Conservation (phyloP, 1,284 basidiomycete species). For the Pseudozyma tsukubaensis region DNA sequence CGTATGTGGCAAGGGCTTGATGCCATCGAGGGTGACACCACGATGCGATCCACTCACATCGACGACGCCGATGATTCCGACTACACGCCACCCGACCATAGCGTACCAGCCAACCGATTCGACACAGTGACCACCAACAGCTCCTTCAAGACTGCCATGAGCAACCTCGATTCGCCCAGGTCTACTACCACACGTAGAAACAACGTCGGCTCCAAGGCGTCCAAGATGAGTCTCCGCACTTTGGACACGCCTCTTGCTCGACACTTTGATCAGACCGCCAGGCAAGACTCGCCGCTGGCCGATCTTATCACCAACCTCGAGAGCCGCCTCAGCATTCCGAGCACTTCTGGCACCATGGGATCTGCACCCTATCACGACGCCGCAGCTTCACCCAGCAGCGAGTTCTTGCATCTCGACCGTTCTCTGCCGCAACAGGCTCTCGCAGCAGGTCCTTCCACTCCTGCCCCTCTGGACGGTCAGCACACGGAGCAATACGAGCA, state of each 20-base stretch:
- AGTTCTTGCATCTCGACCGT: conserved; percentile 16
- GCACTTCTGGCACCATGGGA: conserved; percentile 23
- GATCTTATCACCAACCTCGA: conserved; percentile 50
- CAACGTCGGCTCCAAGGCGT: conserved; percentile 22
- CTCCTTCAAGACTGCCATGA: conserved; percentile 43
- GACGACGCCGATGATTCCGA: conserved; percentile 39
- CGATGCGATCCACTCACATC: conserved; percentile 28
- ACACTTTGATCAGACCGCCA: conserved; percentile 35
- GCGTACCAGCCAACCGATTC: conserved; percentile 31
- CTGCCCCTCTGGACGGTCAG: conserved; percentile 14
- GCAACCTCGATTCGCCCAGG: conserved; percentile 33
- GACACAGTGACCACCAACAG: conserved; percentile 41
- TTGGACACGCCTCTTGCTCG: conserved; percentile 40
- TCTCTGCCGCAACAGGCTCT: conserved; percentile 8
- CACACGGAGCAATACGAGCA: conserved; percentile 4
- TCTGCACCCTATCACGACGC: conserved; percentile 35
- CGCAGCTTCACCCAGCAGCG: conserved; percentile 38
- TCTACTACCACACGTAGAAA: conserved; percentile 19
- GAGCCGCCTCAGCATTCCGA: conserved; percentile 30
- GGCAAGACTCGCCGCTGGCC: conserved; percentile 42
- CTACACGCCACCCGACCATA: conserved; percentile 27
- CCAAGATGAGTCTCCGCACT: conserved; percentile 34
- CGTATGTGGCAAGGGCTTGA: conserved; percentile 53
- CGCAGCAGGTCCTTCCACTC: conserved; percentile 24
- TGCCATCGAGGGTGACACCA: conserved; percentile 22